Conservation (phyloP, 257 asterid genomes). For the Ligustrum vulgare region DNA sequence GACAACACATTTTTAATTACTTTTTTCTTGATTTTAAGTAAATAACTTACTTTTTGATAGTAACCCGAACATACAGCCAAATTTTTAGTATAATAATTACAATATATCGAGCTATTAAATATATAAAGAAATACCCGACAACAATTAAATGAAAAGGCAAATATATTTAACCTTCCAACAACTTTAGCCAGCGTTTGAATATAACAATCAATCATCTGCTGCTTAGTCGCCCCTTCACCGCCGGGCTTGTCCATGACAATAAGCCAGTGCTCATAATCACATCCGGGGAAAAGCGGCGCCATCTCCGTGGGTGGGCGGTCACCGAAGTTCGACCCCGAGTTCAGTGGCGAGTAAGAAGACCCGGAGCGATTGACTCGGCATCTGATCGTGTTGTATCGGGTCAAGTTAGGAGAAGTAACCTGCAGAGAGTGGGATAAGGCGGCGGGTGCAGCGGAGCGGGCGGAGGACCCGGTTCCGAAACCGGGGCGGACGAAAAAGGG, state of each 20-base stretch:
- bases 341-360: conserved; percentile 75
- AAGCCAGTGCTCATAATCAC: conserved; percentile 98
- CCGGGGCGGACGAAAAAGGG: conserved; percentile 41
- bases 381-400: conserved; percentile 43
- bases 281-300: conserved; percentile 96
- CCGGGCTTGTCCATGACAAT: conserved; percentile 98
- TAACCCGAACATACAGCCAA: background rate
- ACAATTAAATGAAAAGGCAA: background rate
- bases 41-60: background rate
- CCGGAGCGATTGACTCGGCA: conserved; percentile 80
- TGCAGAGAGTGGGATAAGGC: conserved; percentile 34
- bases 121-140: background rate
- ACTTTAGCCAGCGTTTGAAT: conserved; percentile 78
- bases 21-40: background rate
- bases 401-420: conserved; percentile 22
- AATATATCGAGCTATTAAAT: background rate
- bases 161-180: conserved; percentile 61
- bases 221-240: conserved; percentile 87
- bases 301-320: conserved; percentile 94
- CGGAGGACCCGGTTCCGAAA: conserved; percentile 29
- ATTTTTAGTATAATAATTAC: too few species aligned
- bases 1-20: background rate
- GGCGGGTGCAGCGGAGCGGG: conserved; percentile 25
- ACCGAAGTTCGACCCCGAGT: conserved; percentile 71
- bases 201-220: conserved; percentile 93